phyloP scores from a whole-genome alignment of 352 stramenopile species.

The Phytopythium helicoides region DNA sequence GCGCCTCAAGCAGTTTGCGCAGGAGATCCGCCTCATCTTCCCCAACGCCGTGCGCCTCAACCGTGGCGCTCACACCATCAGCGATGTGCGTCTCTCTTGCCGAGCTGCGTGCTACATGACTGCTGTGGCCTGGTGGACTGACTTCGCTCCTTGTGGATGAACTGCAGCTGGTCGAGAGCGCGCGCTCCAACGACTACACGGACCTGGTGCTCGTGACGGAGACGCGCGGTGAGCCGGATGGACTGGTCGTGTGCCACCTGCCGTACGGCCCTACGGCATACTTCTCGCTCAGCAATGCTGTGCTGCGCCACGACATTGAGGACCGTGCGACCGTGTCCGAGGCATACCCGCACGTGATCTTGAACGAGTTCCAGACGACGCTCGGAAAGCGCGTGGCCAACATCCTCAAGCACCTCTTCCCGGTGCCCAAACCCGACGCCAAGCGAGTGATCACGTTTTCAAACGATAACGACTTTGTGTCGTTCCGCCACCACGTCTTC shows the following conservation, averaged over 20 bases:
- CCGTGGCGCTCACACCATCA: slow-evolving; percentile 94
- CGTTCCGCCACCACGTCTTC: slow-evolving; percentile 99
- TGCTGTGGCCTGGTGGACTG: too few relatives aligned
- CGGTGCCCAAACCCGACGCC: slow-evolving; percentile 95
- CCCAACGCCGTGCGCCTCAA: slow-evolving; percentile 98
- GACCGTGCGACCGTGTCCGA: slow-evolving; percentile 92
- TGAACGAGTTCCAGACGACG: slow-evolving; percentile 95
- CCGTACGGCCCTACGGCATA: slow-evolving; percentile 98
- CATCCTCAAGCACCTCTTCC: slow-evolving; percentile 99
- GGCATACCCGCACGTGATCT: slow-evolving; percentile 95
- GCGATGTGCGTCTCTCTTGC: slow-evolving; percentile 45
- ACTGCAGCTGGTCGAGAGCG: slow-evolving; percentile 95
- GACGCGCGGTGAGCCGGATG: slow-evolving; percentile 98
- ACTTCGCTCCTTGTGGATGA: background rate
- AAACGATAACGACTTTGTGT: slow-evolving; percentile 99
- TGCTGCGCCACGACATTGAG: slow-evolving; percentile 99
- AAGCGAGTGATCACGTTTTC: slow-evolving; percentile 97
- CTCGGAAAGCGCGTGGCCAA: slow-evolving; percentile 96
- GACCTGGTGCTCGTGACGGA: slow-evolving; percentile 99
- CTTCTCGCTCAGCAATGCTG: slow-evolving; percentile 96
- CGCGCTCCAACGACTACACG: slow-evolving; percentile 96
- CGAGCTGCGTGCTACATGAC: background rate
- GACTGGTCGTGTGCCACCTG: slow-evolving; percentile 98
- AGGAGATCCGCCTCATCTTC: slow-evolving; percentile 98
- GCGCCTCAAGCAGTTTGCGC: slow-evolving; percentile 99